Evolutionary conservation across 352 stramenopile genomes (phyloP).

Genomic region (Phytophthora pistaciae): DNA sequence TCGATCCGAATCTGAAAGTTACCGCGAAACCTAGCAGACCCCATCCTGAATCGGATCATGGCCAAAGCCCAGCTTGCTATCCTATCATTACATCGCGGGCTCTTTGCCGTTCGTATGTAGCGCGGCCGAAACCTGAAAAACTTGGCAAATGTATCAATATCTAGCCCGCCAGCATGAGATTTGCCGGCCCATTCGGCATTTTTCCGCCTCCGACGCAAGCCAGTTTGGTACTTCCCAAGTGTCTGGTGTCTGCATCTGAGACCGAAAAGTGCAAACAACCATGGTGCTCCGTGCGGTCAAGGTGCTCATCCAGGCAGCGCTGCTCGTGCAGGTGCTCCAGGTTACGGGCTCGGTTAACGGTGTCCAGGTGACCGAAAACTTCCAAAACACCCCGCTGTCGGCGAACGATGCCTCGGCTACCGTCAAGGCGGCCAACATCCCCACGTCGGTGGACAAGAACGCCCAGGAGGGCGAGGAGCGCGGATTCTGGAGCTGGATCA

Average conservation of each 20-base stretch:
- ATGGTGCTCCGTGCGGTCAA: slow-evolving; percentile 38
- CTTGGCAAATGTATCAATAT: slow-evolving; percentile 1
- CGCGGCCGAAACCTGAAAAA: neutral
- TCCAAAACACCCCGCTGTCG: slow-evolving; percentile 26
- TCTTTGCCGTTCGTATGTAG: slow-evolving; percentile 30
- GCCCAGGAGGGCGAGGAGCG: slow-evolving; percentile 25
- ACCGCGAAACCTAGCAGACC: slow-evolving; percentile 26
- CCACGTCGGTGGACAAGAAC: slow-evolving; percentile 12
- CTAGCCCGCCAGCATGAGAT: slow-evolving; percentile 27
- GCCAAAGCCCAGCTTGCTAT: slow-evolving; percentile 28
- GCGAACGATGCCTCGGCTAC: slow-evolving; percentile 8
- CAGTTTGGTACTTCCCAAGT: slow-evolving; percentile 23
- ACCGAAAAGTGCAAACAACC: slow-evolving; percentile 19
- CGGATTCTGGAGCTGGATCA: slow-evolving; percentile 27
- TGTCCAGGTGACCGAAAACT: slow-evolving; percentile 21
- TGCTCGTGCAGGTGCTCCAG: slow-evolving; percentile 33
- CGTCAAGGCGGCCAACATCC: slow-evolving; percentile 1
- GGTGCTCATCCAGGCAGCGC: slow-evolving; percentile 18
- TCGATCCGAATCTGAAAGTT: slow-evolving; percentile 8
- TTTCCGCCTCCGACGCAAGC: slow-evolving; percentile 24
- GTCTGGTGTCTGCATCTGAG: slow-evolving; percentile 11
- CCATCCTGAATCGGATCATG: slow-evolving; percentile 36
- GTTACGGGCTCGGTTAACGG: slow-evolving; percentile 10
- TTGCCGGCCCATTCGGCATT: slow-evolving; percentile 39
- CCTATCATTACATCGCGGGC: slow-evolving; percentile 33